Evolutionary conservation across 176 grass and related monocot species (phyloP), one percentile per base, ranked within the genome.

Genomic region (Carex scoparia): DNA sequence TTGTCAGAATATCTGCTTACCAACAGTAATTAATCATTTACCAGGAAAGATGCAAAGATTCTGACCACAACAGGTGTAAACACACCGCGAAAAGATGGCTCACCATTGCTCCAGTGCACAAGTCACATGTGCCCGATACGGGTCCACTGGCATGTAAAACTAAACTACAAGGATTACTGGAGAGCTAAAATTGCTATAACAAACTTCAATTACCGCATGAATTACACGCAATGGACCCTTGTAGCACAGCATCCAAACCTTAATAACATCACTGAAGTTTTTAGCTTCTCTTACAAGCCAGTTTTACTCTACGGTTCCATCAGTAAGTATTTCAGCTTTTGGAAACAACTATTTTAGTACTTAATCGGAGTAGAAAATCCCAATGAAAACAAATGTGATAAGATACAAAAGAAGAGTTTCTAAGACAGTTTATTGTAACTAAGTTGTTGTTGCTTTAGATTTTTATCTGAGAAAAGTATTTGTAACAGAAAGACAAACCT

Each of bases 151-250:
- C 96, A 98, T 30, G 84, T 98, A n/a, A 98, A 98, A 84, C 76
- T 98, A 88, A 98, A 98, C 91, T 95, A 98, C 91, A 95, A 94
- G 89, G 91, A 95, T 63, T 95, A 98, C 88, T 95, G 96, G 96
- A 86, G 91, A 35, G 89, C 90, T 58, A 98, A 94, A 89, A 89
- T 98, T 81, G 90, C 93, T 74, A 89, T 95, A 84, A 95, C 93
- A 23, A 95, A 98, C 80, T 94, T 91, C 88, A 95, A 95, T 86
- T 95, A 91, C 89, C 68, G 89, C 15, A 90, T 95, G 93, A 98
- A 98, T 89, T 98, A 95, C 86, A 98, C 95, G 19, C 93, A 92
- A 75, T 98, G 93, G 96, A 95, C 91, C 57, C 93, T 98, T 0
- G 91, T 94, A 14, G 86, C 94, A 53, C 91, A 98, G 70, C 93